phyloP scores from a whole-genome alignment of 2,329 filamentous ascomycete species.

The Cercospora zeina region DNA sequence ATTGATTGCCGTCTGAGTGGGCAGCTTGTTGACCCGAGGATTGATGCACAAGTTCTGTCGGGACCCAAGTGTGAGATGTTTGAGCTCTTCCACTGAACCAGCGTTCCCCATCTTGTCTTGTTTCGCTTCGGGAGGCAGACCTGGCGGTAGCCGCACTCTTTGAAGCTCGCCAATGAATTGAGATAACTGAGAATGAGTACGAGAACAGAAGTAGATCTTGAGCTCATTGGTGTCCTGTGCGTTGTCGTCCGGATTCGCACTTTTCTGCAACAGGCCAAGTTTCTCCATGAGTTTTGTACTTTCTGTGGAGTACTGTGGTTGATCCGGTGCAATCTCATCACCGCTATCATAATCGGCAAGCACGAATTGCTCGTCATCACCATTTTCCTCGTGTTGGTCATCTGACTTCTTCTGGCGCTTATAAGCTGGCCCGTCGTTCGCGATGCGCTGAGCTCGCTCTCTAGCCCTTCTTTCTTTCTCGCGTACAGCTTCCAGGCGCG shows the following conservation, averaged over 20 bases:
- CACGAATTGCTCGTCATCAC: constrained; percentile 69
- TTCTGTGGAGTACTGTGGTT: constrained; percentile 59
- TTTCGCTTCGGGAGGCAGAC: constrained; percentile 48
- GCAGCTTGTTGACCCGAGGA: constrained; percentile 70
- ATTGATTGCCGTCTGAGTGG: constrained; percentile 77
- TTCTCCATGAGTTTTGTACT: constrained; percentile 73
- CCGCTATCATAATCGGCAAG: constrained; percentile 74
- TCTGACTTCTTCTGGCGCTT: constrained; percentile 49
- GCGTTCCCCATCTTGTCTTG: constrained; percentile 1
- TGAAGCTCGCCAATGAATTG: constrained; percentile 84
- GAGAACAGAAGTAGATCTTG: constrained; percentile 89
- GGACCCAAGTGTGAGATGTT: constrained; percentile 80
- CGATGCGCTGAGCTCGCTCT: constrained; percentile 47
- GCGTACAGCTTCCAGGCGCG: constrained; percentile 64
- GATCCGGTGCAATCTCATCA: constrained; percentile 44
- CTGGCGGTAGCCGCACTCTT: constrained; percentile 74
- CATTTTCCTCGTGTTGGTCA: constrained; percentile 28
- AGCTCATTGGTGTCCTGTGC: constrained; percentile 63
- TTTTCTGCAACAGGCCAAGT: constrained; percentile 43
- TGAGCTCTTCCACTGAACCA: constrained; percentile 61
- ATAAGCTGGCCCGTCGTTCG: constrained; percentile 48
- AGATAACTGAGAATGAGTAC: constrained; percentile 87
- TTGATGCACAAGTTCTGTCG: constrained; percentile 91
- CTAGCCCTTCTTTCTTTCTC: constrained; percentile 62
- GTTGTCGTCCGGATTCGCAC: constrained; percentile 44